Percentiles rank a stretch among this genome's conserved stretches.
phyloP scores from a whole-genome alignment of 257 asterid species.

The Coffea eugenioides region DNA sequence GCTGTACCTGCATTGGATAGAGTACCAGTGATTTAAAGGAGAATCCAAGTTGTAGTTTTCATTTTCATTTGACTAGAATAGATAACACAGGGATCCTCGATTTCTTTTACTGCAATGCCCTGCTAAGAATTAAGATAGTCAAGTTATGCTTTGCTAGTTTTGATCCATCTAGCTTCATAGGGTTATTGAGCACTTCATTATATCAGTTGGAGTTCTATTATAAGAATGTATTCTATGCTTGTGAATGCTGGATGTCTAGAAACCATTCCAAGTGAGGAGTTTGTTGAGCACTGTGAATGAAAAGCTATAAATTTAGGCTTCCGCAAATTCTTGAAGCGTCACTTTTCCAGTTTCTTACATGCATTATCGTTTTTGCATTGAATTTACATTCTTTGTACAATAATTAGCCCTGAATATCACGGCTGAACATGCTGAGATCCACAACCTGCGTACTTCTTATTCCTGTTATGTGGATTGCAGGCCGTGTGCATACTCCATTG shows the following conservation, averaged over 20 bases:
- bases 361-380: background rate
- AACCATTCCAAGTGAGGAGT: background rate
- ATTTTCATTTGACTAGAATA: background rate
- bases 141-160: background rate
- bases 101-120: background rate
- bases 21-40: background rate
- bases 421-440: background rate
- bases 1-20: background rate
- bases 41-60: background rate
- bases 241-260: background rate
- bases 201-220: background rate
- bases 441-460: background rate
- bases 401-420: no score
- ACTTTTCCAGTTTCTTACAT: background rate
- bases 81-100: background rate
- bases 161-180: background rate
- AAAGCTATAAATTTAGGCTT: background rate
- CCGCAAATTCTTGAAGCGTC: background rate
- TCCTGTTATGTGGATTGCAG: constrained; percentile 6
- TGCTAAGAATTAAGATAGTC: background rate
- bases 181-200: background rate
- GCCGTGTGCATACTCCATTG: constrained; percentile 20
- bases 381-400: no score
- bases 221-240: background rate
- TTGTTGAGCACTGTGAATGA: background rate